Percentiles rank a stretch among this genome's conserved stretches.
phyloP scores from a whole-genome alignment of 2,329 filamentous ascomycete species.

The Colletotrichum tamarilloi region DNA sequence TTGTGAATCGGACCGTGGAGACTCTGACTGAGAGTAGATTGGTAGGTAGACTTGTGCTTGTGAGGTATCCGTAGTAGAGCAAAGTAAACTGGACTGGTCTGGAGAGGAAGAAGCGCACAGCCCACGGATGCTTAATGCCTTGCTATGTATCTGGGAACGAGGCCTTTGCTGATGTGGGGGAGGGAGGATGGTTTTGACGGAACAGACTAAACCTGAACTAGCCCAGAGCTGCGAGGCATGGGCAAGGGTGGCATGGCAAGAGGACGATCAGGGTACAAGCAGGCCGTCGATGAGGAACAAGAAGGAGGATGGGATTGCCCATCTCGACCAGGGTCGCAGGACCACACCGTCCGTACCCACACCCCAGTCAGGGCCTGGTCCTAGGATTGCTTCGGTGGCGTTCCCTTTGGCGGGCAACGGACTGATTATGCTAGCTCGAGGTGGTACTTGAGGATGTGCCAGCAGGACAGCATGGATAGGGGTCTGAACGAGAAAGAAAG shows the following conservation, averaged over 20 bases:
- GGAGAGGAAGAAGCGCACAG: constrained; percentile 39
- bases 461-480: constrained; percentile 45
- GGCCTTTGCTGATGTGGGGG: constrained; percentile 46
- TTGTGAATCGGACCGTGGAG: constrained; percentile 37
- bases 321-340: constrained; percentile 29
- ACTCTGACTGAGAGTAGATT: no score
- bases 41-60: no score
- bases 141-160: constrained; percentile 46
- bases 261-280: constrained; percentile 42
- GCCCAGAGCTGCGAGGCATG: constrained; percentile 51
- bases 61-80: constrained; percentile 24
- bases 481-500: constrained; percentile 38
- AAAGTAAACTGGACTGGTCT: constrained; percentile 39
- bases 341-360: constrained; percentile 36
- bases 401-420: constrained; percentile 34
- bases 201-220: constrained; percentile 51
- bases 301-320: constrained; percentile 31
- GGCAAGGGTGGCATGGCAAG: constrained; percentile 48
- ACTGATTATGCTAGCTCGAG: constrained; percentile 36
- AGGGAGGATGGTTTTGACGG: constrained; percentile 46
- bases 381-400: constrained; percentile 39
- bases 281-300: constrained; percentile 28
- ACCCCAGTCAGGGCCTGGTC: constrained; percentile 28
- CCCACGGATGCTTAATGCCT: constrained; percentile 44
- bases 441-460: constrained; percentile 29